Conservation (phyloP, 257 asterid genomes). For the Nyctanthes arbortristis region DNA sequence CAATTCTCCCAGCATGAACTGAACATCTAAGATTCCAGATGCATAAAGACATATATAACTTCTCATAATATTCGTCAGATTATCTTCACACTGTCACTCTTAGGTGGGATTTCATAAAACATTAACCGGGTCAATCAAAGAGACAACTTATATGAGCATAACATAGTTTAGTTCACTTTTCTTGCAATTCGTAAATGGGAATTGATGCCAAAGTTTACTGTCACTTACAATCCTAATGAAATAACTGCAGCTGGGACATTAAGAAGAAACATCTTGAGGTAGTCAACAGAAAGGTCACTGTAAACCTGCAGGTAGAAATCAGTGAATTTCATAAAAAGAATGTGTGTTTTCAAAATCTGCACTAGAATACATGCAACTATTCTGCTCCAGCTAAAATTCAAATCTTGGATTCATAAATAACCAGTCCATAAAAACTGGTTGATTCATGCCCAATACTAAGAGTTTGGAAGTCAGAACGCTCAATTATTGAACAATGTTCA, state of each 20-base stretch:
- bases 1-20: neutral
- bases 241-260: slow-evolving; percentile 92
- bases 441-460: too few relatives aligned
- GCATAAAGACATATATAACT: too few relatives aligned
- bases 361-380: neutral
- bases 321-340: slow-evolving; percentile 10
- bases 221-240: slow-evolving; percentile 87
- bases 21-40: neutral
- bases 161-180: neutral
- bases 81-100: too few relatives aligned
- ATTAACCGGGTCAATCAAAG: neutral
- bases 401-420: neutral
- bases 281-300: slow-evolving; percentile 90
- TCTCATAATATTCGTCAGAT: too few relatives aligned
- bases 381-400: neutral
- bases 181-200: neutral
- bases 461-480: neutral
- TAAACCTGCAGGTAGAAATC: slow-evolving; percentile 63
- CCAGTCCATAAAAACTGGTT: too few relatives aligned
- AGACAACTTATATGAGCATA: neutral
- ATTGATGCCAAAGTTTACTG: slow-evolving; percentile 1
- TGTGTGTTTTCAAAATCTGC: neutral
- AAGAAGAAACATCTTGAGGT: slow-evolving; percentile 87
- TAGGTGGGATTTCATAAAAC: neutral
- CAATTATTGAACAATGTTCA: neutral